Evolutionary conservation across 2,329 filamentous ascomycete genomes (phyloP).

Genomic region (Fusarium albidum): DNA sequence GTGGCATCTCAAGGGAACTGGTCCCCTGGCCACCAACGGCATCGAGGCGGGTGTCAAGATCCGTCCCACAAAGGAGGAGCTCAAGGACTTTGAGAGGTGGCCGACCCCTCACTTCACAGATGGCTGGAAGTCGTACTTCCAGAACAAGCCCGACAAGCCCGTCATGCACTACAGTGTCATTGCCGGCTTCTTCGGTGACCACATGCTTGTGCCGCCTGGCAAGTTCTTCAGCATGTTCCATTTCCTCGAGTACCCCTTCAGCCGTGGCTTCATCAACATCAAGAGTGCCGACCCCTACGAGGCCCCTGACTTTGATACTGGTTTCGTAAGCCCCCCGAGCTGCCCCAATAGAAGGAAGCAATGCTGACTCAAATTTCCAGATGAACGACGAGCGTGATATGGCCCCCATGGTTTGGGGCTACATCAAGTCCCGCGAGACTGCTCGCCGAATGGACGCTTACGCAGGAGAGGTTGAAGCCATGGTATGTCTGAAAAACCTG

Average conservation of each 20-base stretch:
- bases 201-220: slow-evolving; percentile 72
- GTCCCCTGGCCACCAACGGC: slow-evolving; percentile 78
- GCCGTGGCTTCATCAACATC: slow-evolving; percentile 75
- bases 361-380: neutral
- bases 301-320: slow-evolving; percentile 78
- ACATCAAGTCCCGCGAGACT: slow-evolving; percentile 84
- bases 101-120: slow-evolving; percentile 77
- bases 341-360: too few relatives aligned
- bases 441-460: slow-evolving; percentile 81
- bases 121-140: slow-evolving; percentile 84
- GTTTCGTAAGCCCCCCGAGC: slow-evolving; percentile 57
- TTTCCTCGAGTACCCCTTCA: slow-evolving; percentile 82
- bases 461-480: slow-evolving; percentile 73
- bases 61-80: slow-evolving; percentile 73
- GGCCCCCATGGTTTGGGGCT: slow-evolving; percentile 85
- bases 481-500: too few relatives aligned
- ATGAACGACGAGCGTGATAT: slow-evolving; percentile 89
- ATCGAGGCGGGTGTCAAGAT: slow-evolving; percentile 85
- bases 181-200: slow-evolving; percentile 69
- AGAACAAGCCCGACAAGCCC: slow-evolving; percentile 84
- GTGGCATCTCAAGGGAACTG: slow-evolving; percentile 82
- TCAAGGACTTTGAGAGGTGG: slow-evolving; percentile 74
- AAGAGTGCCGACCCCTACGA: slow-evolving; percentile 77
- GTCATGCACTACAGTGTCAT: slow-evolving; percentile 88
- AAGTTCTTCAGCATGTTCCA: slow-evolving; percentile 89